Conservation (phyloP, 257 asterid species). For the Cordia subcordata region DNA sequence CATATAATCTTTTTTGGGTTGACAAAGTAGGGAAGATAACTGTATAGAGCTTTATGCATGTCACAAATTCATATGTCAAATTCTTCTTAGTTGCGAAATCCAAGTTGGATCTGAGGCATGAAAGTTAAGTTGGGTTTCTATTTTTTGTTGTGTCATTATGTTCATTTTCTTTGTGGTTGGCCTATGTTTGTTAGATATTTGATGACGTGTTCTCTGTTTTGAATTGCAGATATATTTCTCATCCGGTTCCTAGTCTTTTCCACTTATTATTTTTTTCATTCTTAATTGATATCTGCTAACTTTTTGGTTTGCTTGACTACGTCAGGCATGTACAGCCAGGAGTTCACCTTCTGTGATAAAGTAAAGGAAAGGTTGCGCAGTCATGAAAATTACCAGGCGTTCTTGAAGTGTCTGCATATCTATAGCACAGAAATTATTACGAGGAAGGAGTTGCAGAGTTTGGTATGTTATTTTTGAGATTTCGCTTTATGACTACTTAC, state of each 20-base stretch:
- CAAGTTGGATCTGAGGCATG: too few species aligned
- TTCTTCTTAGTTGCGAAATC: too few species aligned
- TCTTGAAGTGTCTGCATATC: constrained; percentile 36
- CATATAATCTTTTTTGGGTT: constrained; percentile 4
- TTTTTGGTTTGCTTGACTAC: constrained; percentile 23
- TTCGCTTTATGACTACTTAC: background rate
- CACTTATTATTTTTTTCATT: background rate
- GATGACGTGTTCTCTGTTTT: too few species aligned
- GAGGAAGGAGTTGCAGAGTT: constrained; percentile 25
- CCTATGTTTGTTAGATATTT: too few species aligned
- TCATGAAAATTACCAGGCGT: constrained; percentile 28
- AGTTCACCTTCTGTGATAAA: constrained; percentile 30
- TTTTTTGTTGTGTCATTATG: too few species aligned
- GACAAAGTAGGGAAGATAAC: background rate
- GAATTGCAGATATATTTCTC: background rate
- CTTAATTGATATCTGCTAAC: background rate
- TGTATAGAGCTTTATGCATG: background rate
- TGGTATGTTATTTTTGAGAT: constrained; percentile 19
- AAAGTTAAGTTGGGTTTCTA: too few species aligned
- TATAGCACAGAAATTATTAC: constrained; percentile 28
- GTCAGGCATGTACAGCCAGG: constrained; percentile 31
- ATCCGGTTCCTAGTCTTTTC: background rate
- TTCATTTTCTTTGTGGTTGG: too few species aligned
- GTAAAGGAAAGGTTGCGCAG: constrained; percentile 34
- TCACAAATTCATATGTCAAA: background rate